Conservation (phyloP, 2,329 filamentous ascomycete genomes). For the Tolypocladium guangdongense region DNA sequence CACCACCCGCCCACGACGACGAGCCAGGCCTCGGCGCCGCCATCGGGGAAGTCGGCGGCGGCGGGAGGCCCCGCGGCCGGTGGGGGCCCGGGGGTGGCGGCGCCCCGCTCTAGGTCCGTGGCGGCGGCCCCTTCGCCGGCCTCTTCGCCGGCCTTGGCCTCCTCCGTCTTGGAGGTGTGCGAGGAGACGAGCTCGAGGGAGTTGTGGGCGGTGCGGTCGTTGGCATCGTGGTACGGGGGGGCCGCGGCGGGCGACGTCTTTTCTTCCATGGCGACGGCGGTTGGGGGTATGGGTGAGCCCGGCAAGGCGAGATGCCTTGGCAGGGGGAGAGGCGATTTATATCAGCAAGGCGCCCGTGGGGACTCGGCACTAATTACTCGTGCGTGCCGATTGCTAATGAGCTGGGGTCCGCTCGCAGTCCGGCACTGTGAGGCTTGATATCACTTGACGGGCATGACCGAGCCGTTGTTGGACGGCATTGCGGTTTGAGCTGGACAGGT, state of each 20-base stretch:
- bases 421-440: too few relatives aligned
- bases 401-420: too few relatives aligned
- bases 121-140: conserved; percentile 1
- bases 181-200: neutral
- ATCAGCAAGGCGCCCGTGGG: too few relatives aligned
- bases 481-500: too few relatives aligned
- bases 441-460: too few relatives aligned
- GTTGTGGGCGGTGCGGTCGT: neutral
- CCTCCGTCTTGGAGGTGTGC: neutral
- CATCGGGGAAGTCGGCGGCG: conserved; percentile 47
- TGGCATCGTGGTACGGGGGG: neutral
- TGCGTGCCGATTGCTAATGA: too few relatives aligned
- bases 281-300: neutral
- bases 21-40: conserved; percentile 45
- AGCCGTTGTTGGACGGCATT: too few relatives aligned
- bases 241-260: neutral
- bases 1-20: conserved; percentile 38
- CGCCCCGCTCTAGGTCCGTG: neutral
- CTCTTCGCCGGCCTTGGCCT: neutral
- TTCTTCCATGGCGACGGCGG: neutral
- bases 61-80: neutral
- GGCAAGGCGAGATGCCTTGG: too few relatives aligned
- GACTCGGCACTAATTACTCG: too few relatives aligned
- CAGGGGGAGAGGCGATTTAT: too few relatives aligned
- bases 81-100: neutral